phyloP scores from a whole-genome alignment of 1,284 basidiomycete genomes.

The Puccinia coronata region DNA sequence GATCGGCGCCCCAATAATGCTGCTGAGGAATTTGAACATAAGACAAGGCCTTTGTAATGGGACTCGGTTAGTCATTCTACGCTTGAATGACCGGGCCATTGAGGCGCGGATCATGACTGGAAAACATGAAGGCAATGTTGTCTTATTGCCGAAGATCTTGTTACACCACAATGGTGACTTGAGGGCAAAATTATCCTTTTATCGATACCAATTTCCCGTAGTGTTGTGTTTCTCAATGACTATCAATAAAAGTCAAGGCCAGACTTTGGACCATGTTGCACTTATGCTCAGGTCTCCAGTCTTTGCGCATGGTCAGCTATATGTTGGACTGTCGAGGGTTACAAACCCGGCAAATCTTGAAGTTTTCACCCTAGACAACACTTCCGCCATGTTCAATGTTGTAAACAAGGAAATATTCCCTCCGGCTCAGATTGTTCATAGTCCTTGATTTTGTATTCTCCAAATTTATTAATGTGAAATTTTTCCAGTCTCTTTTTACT shows the following conservation, averaged over 20 bases:
- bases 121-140: not conserved
- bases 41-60: constrained; percentile 60
- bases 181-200: too few species aligned
- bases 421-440: too few species aligned
- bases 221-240: constrained; percentile 61
- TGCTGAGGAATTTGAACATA: constrained; percentile 59
- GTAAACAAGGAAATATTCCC: too few species aligned
- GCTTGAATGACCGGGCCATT: not conserved
- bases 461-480: too few species aligned
- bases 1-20: constrained; percentile 58
- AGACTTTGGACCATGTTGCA: constrained; percentile 56
- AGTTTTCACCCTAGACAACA: too few species aligned
- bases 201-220: constrained; percentile 60
- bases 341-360: too few species aligned
- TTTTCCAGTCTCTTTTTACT: too few species aligned
- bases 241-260: constrained; percentile 63
- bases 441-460: too few species aligned
- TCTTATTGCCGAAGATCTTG: not conserved
- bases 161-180: not conserved
- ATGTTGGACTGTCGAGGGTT: not conserved
- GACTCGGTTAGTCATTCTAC: constrained; percentile 53
- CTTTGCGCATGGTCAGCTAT: constrained; percentile 9
- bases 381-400: too few species aligned
- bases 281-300: not conserved
- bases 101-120: not conserved